These are phyloP conservation scores for Rhynchospora tenuis DNA, from an alignment of 176 grass and related monocot genomes.

Conservation along the genomic window DNA sequence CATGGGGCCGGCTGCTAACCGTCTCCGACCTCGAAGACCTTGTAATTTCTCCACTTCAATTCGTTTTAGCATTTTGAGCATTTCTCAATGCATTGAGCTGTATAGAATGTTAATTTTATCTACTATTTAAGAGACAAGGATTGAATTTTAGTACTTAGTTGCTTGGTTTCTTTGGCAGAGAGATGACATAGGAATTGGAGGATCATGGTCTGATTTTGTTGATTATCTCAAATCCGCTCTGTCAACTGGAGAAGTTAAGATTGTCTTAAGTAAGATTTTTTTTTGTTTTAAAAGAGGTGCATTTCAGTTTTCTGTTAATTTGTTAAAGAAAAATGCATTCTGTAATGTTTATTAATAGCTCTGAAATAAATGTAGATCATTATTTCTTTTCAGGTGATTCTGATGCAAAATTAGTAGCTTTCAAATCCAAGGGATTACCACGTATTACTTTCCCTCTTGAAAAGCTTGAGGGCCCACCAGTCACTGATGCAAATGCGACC, in stretches of 20 bases:
- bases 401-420: conserved; percentile 42
- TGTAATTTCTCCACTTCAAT: conserved; percentile 24
- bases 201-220: conserved; percentile 76
- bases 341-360: not conserved
- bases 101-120: not conserved
- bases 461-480: conserved; percentile 23
- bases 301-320: not conserved
- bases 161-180: conserved; percentile 28
- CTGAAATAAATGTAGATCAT: not conserved
- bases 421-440: conserved; percentile 86
- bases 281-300: not conserved
- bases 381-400: conserved; percentile 29
- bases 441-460: conserved; percentile 60
- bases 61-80: not conserved
- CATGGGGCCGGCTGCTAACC: conserved; percentile 52
- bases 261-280: conserved; percentile 23
- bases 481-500: conserved; percentile 47
- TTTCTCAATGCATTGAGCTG: not conserved
- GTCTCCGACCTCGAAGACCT: conserved; percentile 60
- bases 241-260: conserved; percentile 50
- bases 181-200: conserved; percentile 78
- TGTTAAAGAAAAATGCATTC: not conserved
- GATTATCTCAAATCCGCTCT: conserved; percentile 65
- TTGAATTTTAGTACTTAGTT: not conserved
- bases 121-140: not conserved